These are phyloP conservation scores for Solanum okadae DNA, from an alignment of 257 asterid species.

Conservation along the genomic window DNA sequence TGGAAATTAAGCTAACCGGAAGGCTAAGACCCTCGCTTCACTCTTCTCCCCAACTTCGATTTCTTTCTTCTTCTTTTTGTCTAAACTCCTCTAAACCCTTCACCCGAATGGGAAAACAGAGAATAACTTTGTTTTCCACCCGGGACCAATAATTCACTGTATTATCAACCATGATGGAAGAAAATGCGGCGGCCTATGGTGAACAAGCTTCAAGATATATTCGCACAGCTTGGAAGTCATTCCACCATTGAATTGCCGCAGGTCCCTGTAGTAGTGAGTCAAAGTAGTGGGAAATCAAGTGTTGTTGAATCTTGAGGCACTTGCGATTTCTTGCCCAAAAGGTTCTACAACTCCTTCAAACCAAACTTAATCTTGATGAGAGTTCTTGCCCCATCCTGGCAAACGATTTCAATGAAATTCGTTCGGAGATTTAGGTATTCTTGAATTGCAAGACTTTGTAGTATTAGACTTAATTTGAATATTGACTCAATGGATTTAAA, in stretches of 20 bases:
- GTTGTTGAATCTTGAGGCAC: conserved; percentile 62
- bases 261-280: conserved; percentile 76
- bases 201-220: conserved; percentile 79
- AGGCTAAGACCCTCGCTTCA: too few relatives aligned
- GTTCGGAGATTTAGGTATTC: conserved; percentile 70
- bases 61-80: too few relatives aligned
- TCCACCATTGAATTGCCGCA: too few relatives aligned
- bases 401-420: conserved; percentile 64
- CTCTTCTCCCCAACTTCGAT: too few relatives aligned
- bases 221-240: conserved; percentile 13
- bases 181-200: conserved; percentile 42
- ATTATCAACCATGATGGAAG: conserved; percentile 4
- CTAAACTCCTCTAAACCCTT: too few relatives aligned
- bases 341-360: conserved; percentile 76
- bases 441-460: not conserved
- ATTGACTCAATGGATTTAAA: not conserved
- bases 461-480: not conserved
- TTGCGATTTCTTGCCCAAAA: conserved; percentile 90
- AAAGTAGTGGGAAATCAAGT: conserved; percentile 97
- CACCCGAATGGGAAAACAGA: too few relatives aligned
- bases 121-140: not conserved
- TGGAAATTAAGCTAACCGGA: too few relatives aligned
- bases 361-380: conserved; percentile 43
- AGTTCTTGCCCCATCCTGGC: conserved; percentile 66
- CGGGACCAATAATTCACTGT: conserved; percentile 29